Base-by-base conservation (phyloP, 2,329 filamentous ascomycete species). In the Neonectria neomacrospora region DNA sequence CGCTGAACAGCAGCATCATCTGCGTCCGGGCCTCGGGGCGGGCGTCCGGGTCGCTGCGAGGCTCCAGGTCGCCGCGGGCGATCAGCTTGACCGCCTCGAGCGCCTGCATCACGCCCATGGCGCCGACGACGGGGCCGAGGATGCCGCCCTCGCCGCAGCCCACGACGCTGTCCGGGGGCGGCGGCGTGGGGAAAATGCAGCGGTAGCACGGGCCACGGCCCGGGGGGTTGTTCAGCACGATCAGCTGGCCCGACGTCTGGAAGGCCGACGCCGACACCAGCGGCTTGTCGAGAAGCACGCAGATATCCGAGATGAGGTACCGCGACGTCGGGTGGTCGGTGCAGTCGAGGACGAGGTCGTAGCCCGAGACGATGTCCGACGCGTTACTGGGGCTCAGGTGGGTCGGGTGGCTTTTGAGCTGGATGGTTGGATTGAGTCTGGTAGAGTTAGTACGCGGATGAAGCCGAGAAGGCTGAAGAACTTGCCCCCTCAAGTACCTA, bases 121-220 rank as follows among this genome's bases (percentile, higher is more conserved):
- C 85, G 0, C 96, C 96, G 0, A 99, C 96, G 0, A 97, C 94
- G 0, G 96, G 94, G 0, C 96, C 96, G 1, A 99, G 74, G 9
- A 99, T 94, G 0, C 96, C 96, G 10, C 94, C 95, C 76, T 99
- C 96, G 42, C 94, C 93, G 73, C 96, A 99, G 63, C 90, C 93
- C 1, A 93, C 84, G 1, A 97, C 90, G 60, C 88, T 93, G 44
- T 92, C 91, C 0, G 92, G 87, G 0, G 95, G 94, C 0, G 96
- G 94, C 0, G 96, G 94, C 39, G 86, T 90, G 0, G 94, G 94
- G 71, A 97, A 99, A 12, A 98, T 87, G 74, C 96, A 99, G 44
- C 96, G 86, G 78, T 99, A 99, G 78, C 96, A 99, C 0, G 95
- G 94, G 0, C 94, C 92, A 7, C 63, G 61, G 0, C 91, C 90